Evolutionary conservation across 2,329 filamentous ascomycete genomes (phyloP), one percentile per base, ranked within the genome.

Genomic region (Alternaria gansuensis): DNA sequence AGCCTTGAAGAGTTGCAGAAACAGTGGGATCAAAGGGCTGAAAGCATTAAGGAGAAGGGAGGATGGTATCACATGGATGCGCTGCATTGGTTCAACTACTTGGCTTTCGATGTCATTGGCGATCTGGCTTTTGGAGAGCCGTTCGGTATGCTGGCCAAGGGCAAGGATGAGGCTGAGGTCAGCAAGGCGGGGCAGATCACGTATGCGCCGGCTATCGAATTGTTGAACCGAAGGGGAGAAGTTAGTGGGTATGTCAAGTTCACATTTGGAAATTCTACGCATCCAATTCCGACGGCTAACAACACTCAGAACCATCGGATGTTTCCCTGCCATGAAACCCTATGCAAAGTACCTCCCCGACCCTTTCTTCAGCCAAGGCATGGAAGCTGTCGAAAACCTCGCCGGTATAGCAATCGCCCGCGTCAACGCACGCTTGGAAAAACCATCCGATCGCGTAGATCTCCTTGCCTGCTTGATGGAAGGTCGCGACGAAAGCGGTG

Each of bases 331-430:
- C 58, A 80, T 97, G 46, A 94, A 91, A 75, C 91, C 92, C 0
- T 96, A 87, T 66, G 93, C 92, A 17, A 87, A 87, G 68, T 94
- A 89, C 76, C 79, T 96, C 9, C 92, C 92, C 0, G 92, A 96
- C 71, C 85, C 88, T 1, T 96, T 96, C 82, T 96, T 95, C 82
- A 84, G 80, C 66, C 66, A 90, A 62, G 92, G 92, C 10, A 79
- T 94, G 29, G 79, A 85, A 39, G 91, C 91, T 0, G 90, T 97
- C 0, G 80, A 93, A 72, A 88, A 92, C 69, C 85, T 97, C 2
- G 91, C 92, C 0, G 93, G 93, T 39, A 97, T 97, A 65, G 93
- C 93, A 29, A 89, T 94, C 54, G 92, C 93, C 1, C 85, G 91
- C 5, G 93, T 97, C 49, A 88, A 88, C 64, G 83, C 86, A 17